Base-by-base conservation (phyloP, 2,329 filamentous ascomycete genomes). In the Helotiales sp. region DNA sequence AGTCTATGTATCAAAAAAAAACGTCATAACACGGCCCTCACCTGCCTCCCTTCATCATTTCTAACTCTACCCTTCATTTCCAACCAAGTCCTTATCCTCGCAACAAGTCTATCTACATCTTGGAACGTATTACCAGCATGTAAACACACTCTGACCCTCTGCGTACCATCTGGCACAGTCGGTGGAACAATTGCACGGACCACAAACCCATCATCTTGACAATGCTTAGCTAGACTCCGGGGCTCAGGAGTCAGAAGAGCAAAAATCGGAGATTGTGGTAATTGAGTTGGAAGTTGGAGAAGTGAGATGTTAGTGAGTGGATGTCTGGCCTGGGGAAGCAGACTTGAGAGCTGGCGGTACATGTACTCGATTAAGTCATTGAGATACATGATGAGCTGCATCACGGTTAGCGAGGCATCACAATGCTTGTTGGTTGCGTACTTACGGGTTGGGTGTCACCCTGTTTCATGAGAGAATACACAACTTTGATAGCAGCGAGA, bases 151-250 rank as follows among this genome's bases (percentile, higher is more conserved):
- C 90, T 80, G 0, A 92, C 85, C 11, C 90, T 80, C 75, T 91
- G 88, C 5, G 81, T 85, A 0, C 89, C 89, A 1, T 75, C 77
- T 0, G 89, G 88, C 1, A 93, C 89, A 0, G 89, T 92, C 0
- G 90, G 90, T 1, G 88, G 82, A 66, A 92, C 87, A 17, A 92
- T 91, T 0, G 89, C 84, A 1, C 90, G 82, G 0, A 91, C 86
- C 50, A 89, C 80, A 64, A 87, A 88, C 0, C 88, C 87, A 0
- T 78, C 76, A 3, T 80, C 72, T 76, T 92, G 89, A 63, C 89
- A 91, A 63, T 84, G 80, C 1, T 77, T 80, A 0, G 90, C 89
- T 15, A 92, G 77, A 3, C 82, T 81, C 3, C 88, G 83, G 0
- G 90, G 88, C 0, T 84, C 77, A 0, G 82, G 79, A 0, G 87